A percentile compares a stretch with the other conserved stretches of the same genome.
Conservation (phyloP, 768 basidiomycete genomes). For the Termitomyces titanicus region DNA sequence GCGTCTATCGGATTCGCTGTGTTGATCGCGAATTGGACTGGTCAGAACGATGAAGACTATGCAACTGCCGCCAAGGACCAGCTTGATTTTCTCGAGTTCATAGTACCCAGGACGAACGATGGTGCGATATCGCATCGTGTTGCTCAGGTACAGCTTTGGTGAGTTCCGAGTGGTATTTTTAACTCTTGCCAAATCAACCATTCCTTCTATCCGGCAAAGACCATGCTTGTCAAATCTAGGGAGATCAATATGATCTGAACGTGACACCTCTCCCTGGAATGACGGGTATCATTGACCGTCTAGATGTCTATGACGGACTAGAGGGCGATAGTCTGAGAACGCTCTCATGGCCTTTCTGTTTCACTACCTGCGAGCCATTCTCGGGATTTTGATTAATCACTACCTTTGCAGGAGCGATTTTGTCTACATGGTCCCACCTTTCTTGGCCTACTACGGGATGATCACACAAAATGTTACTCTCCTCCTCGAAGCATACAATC, state of each 20-base stretch:
- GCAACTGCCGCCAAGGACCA: conserved; percentile 63
- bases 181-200: too few species aligned
- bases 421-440: conserved; percentile 84
- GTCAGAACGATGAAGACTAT: conserved; percentile 47
- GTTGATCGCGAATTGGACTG: conserved; percentile 52
- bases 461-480: conserved; percentile 52
- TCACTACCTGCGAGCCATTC: too few species aligned
- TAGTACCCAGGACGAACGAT: conserved; percentile 59
- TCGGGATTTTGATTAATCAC: not conserved
- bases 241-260: too few species aligned
- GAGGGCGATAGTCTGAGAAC: too few species aligned
- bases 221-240: too few species aligned
- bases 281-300: not conserved
- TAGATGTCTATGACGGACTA: too few species aligned
- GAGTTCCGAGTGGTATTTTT: conserved; percentile 15
- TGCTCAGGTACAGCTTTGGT: conserved; percentile 72
- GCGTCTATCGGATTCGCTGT: conserved; percentile 74
- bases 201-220: not conserved
- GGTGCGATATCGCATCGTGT: conserved; percentile 82
- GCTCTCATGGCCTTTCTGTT: too few species aligned
- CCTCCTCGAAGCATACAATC: conserved; percentile 62
- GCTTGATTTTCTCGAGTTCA: conserved; percentile 54
- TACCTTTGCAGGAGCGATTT: conserved; percentile 60
- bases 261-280: not conserved
- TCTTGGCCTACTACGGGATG: conserved; percentile 81